Base-by-base conservation (phyloP, 2,329 filamentous ascomycete species). In the Cytospora chrysosperma region DNA sequence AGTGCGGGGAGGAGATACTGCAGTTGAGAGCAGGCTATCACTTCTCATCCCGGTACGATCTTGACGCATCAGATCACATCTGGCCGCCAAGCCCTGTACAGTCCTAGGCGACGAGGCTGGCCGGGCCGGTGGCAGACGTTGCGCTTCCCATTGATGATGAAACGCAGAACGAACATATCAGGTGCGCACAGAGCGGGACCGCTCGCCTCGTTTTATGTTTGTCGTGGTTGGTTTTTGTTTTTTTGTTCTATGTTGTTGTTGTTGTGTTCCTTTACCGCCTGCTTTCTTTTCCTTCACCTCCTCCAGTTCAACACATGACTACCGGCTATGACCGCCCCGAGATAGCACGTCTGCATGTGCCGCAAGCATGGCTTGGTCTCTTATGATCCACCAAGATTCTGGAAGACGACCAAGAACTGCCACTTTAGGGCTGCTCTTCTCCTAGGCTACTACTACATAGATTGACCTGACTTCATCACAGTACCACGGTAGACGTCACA, bases 61-160 rank as follows among this genome's bases (percentile, higher is more conserved):
- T 60, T 60, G 58, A 54, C 58, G 50, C 43, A 60, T 60, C 58
- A 60, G 58, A 60, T 60, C 58, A 60, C 58, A 60, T 60, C 58
- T 60, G 50, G 58, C 40, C 40, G 40, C 40, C 40, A 43, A 43
- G 40, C 40, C 40, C 40, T 43, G 51, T 43, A 54, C 32, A 49
- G 34, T 51, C 58, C 30, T 50, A 47, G 58, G 50, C 40, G 50
- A 32, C 53, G 58, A 37, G 52, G 50, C 58, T 53, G 50, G n/a
- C n/a, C n/a, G n/a, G n/a, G n/a, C n/a, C n/a, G n/a, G n/a, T n/a
- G n/a, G n/a, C n/a, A n/a, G n/a, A n/a, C n/a, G n/a, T n/a, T n/a
- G n/a, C n/a, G n/a, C n/a, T n/a, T n/a, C 43, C 26, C 26, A 52
- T 37, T 47, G 34, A n/a, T 52, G 57, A 53, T 60, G 58, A 60